A percentile compares a stretch with the other conserved stretches of the same genome.
phyloP scores from a whole-genome alignment of 106 monocot species.

The Acorus calamus region DNA sequence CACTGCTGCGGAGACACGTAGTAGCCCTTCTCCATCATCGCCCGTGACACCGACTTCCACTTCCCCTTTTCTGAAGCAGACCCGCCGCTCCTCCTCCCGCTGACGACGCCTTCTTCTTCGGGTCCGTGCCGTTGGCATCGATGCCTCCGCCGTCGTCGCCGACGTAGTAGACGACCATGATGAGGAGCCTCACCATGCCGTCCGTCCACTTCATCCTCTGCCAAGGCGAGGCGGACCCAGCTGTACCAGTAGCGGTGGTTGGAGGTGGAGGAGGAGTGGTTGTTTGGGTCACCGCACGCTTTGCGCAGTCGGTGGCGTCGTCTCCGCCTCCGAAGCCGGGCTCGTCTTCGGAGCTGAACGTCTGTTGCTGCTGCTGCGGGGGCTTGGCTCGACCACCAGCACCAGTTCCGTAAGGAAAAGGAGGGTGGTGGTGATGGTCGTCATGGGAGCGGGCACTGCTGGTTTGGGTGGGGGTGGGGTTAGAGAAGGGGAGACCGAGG shows the following conservation, averaged over 20 bases:
- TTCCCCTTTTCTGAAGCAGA: conserved; percentile 81
- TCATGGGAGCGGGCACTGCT: conserved; percentile 3
- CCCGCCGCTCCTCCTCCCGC: conserved; percentile 7
- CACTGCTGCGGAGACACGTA: conserved; percentile 94
- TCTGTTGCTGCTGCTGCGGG: conserved; percentile 12
- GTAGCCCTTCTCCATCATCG: conserved; percentile 91
- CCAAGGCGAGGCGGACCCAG: conserved; percentile 42
- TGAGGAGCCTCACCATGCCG: conserved; percentile 71
- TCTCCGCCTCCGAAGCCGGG: conserved; percentile 11
- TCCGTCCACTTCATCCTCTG: conserved; percentile 98
- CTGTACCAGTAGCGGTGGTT: not conserved
- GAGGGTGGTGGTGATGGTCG: not conserved
- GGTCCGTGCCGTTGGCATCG: not conserved
- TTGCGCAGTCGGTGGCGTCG: not conserved
- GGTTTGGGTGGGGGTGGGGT: not conserved
- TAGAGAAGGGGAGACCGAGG: not conserved
- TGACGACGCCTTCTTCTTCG: not conserved
- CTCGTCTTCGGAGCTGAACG: conserved; percentile 18
- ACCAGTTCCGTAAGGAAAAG: not conserved
- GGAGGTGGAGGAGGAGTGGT: not conserved
- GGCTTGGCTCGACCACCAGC: conserved; percentile 2
- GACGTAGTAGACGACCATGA: conserved; percentile 60
- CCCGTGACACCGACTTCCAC: conserved; percentile 89
- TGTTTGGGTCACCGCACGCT: not conserved
- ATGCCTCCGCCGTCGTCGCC: conserved; percentile 54